phyloP scores from a whole-genome alignment of 176 grass and related monocot species.

The Triticum dicoccoides region DNA sequence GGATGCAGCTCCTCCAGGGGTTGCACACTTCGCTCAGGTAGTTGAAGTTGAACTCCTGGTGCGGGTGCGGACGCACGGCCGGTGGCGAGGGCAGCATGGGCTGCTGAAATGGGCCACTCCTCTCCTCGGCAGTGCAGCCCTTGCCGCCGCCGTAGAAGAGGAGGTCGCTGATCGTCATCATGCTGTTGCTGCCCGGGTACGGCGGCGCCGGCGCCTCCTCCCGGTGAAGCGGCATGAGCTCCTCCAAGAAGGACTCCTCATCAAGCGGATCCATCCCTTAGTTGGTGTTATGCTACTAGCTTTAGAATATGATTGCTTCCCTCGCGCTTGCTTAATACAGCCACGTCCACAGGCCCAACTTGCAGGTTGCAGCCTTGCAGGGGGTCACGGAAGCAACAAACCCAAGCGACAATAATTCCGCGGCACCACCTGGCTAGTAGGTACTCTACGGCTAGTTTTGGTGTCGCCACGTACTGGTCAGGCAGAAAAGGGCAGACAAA shows the following conservation, averaged over 20 bases:
- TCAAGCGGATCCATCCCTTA: slow-evolving; percentile 55
- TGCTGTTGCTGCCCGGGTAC: slow-evolving; percentile 10
- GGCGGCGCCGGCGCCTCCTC: slow-evolving; percentile 15
- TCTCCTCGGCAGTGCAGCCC: not conserved
- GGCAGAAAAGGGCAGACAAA: not conserved
- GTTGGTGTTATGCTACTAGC: not conserved
- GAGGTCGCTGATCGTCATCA: slow-evolving; percentile 48
- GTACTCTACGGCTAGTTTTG: not conserved
- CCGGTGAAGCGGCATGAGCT: slow-evolving; percentile 63
- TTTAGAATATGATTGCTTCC: not conserved
- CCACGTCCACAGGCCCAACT: slow-evolving; percentile 24
- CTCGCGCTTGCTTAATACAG: not conserved
- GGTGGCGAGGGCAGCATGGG: not conserved
- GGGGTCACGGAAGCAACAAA: slow-evolving; percentile 9
- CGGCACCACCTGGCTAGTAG: not conserved
- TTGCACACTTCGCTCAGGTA: slow-evolving; percentile 69
- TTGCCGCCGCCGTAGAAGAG: slow-evolving; percentile 50
- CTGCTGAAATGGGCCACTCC: not conserved
- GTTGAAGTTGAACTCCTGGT: slow-evolving; percentile 60
- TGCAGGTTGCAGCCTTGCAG: slow-evolving; percentile 9
- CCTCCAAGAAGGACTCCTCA: slow-evolving; percentile 73
- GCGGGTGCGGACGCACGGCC: not conserved
- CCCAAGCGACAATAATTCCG: slow-evolving; percentile 42
- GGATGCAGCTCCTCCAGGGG: slow-evolving; percentile 35
- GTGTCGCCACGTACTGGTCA: not conserved